Percentiles rank a stretch among this genome's conserved stretches.
phyloP scores from a whole-genome alignment of 2,329 filamentous ascomycete genomes.

The Paecilomyces fulvus region DNA sequence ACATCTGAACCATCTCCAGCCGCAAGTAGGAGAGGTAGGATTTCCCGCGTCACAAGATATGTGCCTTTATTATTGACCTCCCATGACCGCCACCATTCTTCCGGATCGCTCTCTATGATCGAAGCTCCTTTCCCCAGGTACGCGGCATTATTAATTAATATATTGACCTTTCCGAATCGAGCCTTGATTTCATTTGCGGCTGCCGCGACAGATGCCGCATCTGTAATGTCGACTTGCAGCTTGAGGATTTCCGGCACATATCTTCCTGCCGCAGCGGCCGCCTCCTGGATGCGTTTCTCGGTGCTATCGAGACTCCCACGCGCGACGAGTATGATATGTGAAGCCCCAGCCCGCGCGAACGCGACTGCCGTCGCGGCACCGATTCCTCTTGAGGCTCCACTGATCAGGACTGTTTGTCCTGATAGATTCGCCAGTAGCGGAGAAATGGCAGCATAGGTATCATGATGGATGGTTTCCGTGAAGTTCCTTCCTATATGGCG shows the following conservation, averaged over 20 bases:
- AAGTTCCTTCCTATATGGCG: background rate
- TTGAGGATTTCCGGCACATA: constrained; percentile 34
- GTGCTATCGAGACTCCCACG: constrained; percentile 37
- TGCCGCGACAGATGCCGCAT: constrained; percentile 21
- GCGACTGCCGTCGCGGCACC: constrained; percentile 44
- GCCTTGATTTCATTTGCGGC: constrained; percentile 12
- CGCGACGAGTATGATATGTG: constrained; percentile 44
- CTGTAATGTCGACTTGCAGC: constrained; percentile 35
- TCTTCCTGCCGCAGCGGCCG: constrained; percentile 27
- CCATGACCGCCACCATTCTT: constrained; percentile 32
- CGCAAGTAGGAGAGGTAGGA: constrained; percentile 34
- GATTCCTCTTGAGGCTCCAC: constrained; percentile 45
- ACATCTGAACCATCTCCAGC: background rate
- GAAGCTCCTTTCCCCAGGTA: constrained; percentile 15
- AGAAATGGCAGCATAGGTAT: constrained; percentile 47
- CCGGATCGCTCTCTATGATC: constrained; percentile 24
- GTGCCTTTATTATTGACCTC: constrained; percentile 41
- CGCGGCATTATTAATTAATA: constrained; percentile 41
- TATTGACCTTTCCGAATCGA: constrained; percentile 25
- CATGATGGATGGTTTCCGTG: constrained; percentile 8
- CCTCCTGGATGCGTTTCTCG: constrained; percentile 20
- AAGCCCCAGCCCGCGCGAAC: constrained; percentile 46
- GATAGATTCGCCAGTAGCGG: constrained; percentile 29
- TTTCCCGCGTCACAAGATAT: constrained; percentile 36
- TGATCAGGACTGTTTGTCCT: constrained; percentile 41